phyloP scores from a whole-genome alignment of 768 basidiomycete genomes.

The Ramaria sp. region DNA sequence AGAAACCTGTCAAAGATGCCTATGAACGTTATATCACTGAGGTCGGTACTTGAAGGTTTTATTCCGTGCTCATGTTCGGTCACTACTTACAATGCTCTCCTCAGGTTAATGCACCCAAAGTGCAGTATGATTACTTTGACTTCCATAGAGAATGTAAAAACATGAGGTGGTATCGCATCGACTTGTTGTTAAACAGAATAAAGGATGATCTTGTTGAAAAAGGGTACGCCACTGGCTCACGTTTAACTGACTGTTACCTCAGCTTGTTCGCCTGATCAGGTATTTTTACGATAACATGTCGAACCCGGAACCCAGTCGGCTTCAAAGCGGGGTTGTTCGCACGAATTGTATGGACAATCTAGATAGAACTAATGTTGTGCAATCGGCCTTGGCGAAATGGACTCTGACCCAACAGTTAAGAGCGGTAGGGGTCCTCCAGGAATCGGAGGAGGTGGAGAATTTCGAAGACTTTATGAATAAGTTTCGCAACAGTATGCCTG shows the following conservation, averaged over 20 bases:
- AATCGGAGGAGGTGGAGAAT: constrained; percentile 67
- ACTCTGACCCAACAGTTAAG: constrained; percentile 70
- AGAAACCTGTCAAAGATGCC: constrained; percentile 90
- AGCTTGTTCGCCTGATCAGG: constrained; percentile 24
- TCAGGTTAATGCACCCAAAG: constrained; percentile 52
- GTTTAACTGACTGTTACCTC: neutral
- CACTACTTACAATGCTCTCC: neutral
- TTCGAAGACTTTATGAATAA: constrained; percentile 69
- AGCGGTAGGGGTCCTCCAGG: constrained; percentile 57
- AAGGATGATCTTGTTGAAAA: constrained; percentile 57
- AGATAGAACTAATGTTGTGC: constrained; percentile 95
- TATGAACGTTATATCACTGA: constrained; percentile 71
- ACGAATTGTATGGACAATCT: constrained; percentile 98
- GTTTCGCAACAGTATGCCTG: constrained; percentile 74
- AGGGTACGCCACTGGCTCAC: constrained; percentile 36
- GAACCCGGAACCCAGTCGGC: constrained; percentile 33
- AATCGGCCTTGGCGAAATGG: constrained; percentile 83
- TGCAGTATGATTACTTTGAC: constrained; percentile 91
- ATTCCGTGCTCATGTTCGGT: neutral
- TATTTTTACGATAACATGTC: constrained; percentile 65
- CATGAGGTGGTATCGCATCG: constrained; percentile 92
- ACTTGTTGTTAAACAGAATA: constrained; percentile 65
- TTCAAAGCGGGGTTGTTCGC: constrained; percentile 71
- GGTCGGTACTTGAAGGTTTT: constrained; percentile 25
- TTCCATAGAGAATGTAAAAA: constrained; percentile 93